Evolutionary conservation across 306 rosid genomes (phyloP), one percentile per base, ranked within the genome.

Genomic region (Delonix regia): DNA sequence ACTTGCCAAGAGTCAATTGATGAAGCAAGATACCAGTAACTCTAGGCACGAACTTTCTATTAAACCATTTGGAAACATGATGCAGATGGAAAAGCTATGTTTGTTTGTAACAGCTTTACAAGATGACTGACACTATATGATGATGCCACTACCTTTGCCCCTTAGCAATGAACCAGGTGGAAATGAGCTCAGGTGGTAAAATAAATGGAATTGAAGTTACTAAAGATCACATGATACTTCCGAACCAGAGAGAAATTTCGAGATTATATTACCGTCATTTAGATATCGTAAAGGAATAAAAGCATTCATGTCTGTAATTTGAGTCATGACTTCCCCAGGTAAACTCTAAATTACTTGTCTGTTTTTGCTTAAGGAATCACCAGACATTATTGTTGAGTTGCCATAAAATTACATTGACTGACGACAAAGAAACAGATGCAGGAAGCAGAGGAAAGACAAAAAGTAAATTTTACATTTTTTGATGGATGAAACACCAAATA

Each of bases 361-460:
- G 24, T 12, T 22, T 47, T 39, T 41, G 16, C 78, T 24, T 41
- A n/a, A 74, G 45, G n/a, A 74, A 59, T 57, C 69, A 74, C 14
- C 30, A 4, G 19, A 57, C 56, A 41, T 22, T 12, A 12, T 7
- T 5, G 8, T 57, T 25, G 38, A 47, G 55, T 74, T 42, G 44
- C 57, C 39, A 25, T 14, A 19, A 39, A 3, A 21, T 57, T 56
- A 74, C 56, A 74, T 10, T 25, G 69, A 59, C 69, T 24, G 13
- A 57, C 0, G 22, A 59, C 11, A 15, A 9, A 62, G 27, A 74
- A 59, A 60, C 13, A 38, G 18, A 59, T 6, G 19, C 6, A 39
- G 27, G 36, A 9, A 38, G 66, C 34, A 36, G 19, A 22, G 66
- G 27, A 57, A 42, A 59, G 51, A 2, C 39, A 63, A 18, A 18